Evolutionary conservation across 345 rosid genomes (phyloP), one percentile per base, ranked within the genome.

Genomic region (Gossypium raimondii): DNA sequence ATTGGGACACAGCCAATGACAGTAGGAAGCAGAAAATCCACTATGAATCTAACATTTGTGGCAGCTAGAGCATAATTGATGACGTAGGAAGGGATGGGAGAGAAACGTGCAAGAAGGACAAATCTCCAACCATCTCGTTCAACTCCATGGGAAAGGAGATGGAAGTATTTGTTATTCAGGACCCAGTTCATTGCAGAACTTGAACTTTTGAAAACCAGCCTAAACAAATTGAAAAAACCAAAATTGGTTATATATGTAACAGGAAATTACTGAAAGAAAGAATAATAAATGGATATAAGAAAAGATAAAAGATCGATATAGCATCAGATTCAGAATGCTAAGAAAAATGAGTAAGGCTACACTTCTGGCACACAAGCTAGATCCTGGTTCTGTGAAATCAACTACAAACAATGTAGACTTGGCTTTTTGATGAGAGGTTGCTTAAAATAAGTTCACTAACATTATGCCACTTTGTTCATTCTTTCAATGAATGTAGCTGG

Each of bases 91-190:
- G 97, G 97, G 70, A 94, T 85, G 44, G 97, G 98, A 1, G 98
- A 92, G 88, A 94, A 94, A 58, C 97, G 92, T 14, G 98, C 97
- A 17, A 94, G 97, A 75, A 94, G 90, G 66, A 92, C 97, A 83
- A 92, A 94, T 80, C 76, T 91, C 98, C 98, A 94, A 70, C 98
- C 98, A 67, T 92, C 97, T 0, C 82, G 86, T 79, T 94, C 97
- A 2, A 92, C 95, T 74, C 98, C 98, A 78, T 76, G 89, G 0
- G 88, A 88, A 59, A 92, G 92, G 48, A 94, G 76, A 72, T 77
- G 86, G 73, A 91, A 94, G 81, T 94, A 92, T 65, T 85, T 91
- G 81, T 91, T 94, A 7, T 85, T 73, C 17, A 78, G 90, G 2
- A 82, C 95, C 95, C 93, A 90, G 17, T 83, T 86, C 87, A 79